Evolutionary conservation across 164 flowering plant genomes (phyloP).

Genomic region (Tinospora cordifolia): DNA sequence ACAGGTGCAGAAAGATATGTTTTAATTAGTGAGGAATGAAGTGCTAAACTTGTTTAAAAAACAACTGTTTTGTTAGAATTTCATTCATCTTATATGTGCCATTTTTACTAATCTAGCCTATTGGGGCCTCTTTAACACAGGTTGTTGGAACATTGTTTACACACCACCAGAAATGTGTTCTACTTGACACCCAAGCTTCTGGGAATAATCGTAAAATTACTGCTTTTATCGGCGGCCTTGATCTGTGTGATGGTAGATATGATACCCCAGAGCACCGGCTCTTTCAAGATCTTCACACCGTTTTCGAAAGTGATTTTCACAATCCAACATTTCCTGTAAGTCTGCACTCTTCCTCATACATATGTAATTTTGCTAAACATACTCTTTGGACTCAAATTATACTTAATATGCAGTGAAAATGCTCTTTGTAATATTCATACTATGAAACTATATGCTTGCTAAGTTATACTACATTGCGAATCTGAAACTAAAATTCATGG

Average conservation of each 20-base stretch:
- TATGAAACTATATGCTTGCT: background rate
- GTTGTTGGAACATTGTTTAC: slow-evolving; percentile 80
- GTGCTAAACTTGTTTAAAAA: background rate
- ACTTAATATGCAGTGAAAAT: background rate
- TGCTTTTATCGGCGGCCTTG: slow-evolving; percentile 74
- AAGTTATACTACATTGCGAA: background rate
- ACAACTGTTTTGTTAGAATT: background rate
- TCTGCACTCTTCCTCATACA: background rate
- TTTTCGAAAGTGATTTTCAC: slow-evolving; percentile 58
- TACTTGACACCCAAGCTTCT: slow-evolving; percentile 58
- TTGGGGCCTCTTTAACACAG: slow-evolving; percentile 34
- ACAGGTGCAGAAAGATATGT: slow-evolving; percentile 34
- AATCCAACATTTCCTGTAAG: slow-evolving; percentile 73
- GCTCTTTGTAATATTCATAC: background rate
- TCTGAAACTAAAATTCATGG: no score
- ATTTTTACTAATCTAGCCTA: background rate
- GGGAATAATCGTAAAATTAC: slow-evolving; percentile 65
- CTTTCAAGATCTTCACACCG: slow-evolving; percentile 51
- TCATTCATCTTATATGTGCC: background rate
- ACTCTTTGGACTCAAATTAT: background rate
- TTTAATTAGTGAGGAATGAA: background rate
- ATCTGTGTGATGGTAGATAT: slow-evolving; percentile 82
- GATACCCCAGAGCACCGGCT: slow-evolving; percentile 82
- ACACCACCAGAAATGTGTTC: slow-evolving; percentile 80
- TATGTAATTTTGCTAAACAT: background rate